Evolutionary conservation across 805 yeast genomes (phyloP), one percentile per base, ranked within the genome.

Genomic region (Candida hispaniensis): DNA sequence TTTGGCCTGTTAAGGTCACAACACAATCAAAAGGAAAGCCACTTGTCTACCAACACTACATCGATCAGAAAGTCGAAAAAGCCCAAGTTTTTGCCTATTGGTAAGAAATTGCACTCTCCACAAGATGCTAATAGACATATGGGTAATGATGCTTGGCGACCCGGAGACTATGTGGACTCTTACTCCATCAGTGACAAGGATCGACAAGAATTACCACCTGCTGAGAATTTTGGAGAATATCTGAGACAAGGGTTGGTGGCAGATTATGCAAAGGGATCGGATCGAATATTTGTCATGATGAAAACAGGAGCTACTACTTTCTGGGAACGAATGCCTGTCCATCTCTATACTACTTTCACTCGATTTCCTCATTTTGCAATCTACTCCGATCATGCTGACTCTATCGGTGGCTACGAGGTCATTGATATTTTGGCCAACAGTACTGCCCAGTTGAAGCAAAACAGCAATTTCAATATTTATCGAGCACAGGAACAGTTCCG

Each of bases 251-350:
- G 47, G 9, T 21, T 48, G 14, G 38, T 40, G 11, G 51, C 50
- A 2, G 52, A 48, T 25, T 48, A 42, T 24, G 49, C 48, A 9
- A 27, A 39, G 13, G 48, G 47, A 7, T 34, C 45, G 8, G 51
- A 48, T n/a, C 43, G 42, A 11, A 9, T 54, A 4, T 56, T 51
- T 24, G 35, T 60, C 23, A 49, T 59, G 50, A 42, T 59, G 33
- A 59, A 58, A 38, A 57, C 61, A 1, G 61, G 63, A 7, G 48
- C 50, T 6, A 48, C 54, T 4, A 56, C 49, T 3, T 44, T 51
- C 27, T 54, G 59, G 59, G 33, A 46, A 14, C 54, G 61, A 10
- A 25, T 58, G 28, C 62, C 63, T 6, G 38, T 52, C 10, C 65
- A 60, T 35, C 25, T 55, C 14, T 26, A 44, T 22, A 54, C 62